These are phyloP conservation scores for Rehmannia glutinosa DNA, from an alignment of 257 asterid species.

Conservation along the genomic window DNA sequence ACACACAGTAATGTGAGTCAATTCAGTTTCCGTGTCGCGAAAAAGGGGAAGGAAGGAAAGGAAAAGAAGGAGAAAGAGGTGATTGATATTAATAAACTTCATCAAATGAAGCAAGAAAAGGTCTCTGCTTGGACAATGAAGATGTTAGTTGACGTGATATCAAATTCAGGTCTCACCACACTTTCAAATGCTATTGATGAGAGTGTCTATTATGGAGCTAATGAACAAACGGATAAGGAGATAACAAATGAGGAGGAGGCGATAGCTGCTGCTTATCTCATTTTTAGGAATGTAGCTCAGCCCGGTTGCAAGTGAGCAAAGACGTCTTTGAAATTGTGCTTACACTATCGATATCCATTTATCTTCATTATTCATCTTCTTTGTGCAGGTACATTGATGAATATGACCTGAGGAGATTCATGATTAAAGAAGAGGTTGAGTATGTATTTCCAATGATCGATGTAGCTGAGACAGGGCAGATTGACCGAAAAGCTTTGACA, in stretches of 20 bases:
- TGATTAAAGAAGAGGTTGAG: slow-evolving; percentile 93
- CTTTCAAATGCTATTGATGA: slow-evolving; percentile 65
- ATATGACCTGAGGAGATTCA: slow-evolving; percentile 72
- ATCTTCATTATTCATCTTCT: background rate
- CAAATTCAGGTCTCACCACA: slow-evolving; percentile 78
- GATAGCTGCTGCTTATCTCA: slow-evolving; percentile 84
- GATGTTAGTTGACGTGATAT: slow-evolving; percentile 76
- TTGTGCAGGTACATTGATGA: slow-evolving; percentile 69
- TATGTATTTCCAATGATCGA: slow-evolving; percentile 73
- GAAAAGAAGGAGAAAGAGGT: slow-evolving; percentile 52
- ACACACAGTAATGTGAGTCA: slow-evolving; percentile 49
- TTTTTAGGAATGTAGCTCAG: slow-evolving; percentile 72
- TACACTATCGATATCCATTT: background rate
- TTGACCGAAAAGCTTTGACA: slow-evolving; percentile 63
- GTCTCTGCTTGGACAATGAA: slow-evolving; percentile 97
- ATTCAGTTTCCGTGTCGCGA: slow-evolving; percentile 53
- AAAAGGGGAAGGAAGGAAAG: slow-evolving; percentile 69
- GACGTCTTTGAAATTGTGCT: background rate
- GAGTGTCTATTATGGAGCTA: slow-evolving; percentile 41
- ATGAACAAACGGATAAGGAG: slow-evolving; percentile 74
- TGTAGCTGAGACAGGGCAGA: slow-evolving; percentile 66
- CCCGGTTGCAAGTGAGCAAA: slow-evolving; percentile 67
- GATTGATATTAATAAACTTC: slow-evolving; percentile 73
- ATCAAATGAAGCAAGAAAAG: slow-evolving; percentile 85
- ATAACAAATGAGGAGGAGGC: slow-evolving; percentile 91